A percentile compares a stretch with the other conserved stretches of the same genome.
Conservation (phyloP, 108 stramenopile species). For the Stephanodiscus minutulus region DNA sequence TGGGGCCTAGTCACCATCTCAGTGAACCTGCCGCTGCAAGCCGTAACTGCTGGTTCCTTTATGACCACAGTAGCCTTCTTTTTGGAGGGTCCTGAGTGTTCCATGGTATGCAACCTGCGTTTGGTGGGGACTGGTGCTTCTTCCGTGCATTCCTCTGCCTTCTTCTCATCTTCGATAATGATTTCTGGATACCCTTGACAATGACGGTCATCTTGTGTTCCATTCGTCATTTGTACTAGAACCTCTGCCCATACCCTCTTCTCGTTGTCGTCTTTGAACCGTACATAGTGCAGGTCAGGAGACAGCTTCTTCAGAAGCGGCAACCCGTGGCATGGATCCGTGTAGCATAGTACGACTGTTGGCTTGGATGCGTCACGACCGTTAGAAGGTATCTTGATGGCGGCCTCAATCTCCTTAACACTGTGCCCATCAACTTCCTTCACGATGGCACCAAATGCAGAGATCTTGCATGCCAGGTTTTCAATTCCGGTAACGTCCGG, state of each 20-base stretch:
- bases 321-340: slow-evolving; percentile 22
- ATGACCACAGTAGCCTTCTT: neutral
- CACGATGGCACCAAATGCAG: slow-evolving; percentile 27
- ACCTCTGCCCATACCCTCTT: slow-evolving; percentile 16
- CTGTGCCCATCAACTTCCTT: slow-evolving; percentile 25
- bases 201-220: neutral
- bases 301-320: slow-evolving; percentile 12
- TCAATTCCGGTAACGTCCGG: slow-evolving; percentile 22
- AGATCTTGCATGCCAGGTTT: slow-evolving; percentile 11
- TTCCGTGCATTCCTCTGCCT: neutral
- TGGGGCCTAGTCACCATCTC: slow-evolving; percentile 23
- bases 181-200: neutral
- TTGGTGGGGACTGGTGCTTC: neutral
- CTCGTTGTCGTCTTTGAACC: slow-evolving; percentile 18
- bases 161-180: neutral
- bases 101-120: neutral
- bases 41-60: neutral
- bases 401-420: slow-evolving; percentile 19
- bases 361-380: neutral
- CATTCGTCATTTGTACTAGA: slow-evolving; percentile 11
- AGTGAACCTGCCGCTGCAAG: neutral
- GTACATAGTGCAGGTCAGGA: slow-evolving; percentile 28
- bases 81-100: neutral
- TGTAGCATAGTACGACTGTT: slow-evolving; percentile 21
- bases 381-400: neutral